A percentile compares a stretch with the other conserved stretches of the same genome.
These are phyloP conservation scores for Gloeostereum incarnatum DNA, from an alignment of 768 basidiomycete genomes.

Conservation along the genomic window DNA sequence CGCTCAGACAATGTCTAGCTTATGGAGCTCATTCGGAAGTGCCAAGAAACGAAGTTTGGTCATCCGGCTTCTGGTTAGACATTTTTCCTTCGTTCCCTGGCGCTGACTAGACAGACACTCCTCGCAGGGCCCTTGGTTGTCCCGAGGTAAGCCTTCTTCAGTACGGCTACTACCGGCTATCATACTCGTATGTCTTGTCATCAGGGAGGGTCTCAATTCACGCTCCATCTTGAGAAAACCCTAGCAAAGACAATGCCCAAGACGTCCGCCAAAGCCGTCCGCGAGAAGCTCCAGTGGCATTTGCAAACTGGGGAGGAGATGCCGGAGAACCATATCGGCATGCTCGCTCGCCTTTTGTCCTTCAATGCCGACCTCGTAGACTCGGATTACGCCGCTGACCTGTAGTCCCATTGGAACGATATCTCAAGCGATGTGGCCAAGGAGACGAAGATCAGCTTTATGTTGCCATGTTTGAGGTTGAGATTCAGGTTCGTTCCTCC, in stretches of 20 bases:
- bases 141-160: not conserved
- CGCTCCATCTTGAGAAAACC: slow-evolving; percentile 9
- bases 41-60: no score
- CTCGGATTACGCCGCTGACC: not conserved
- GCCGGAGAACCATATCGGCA: slow-evolving; percentile 10
- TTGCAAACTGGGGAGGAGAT: slow-evolving; percentile 8
- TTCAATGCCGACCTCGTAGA: not conserved
- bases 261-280: slow-evolving; percentile 6
- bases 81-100: no score
- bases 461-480: slow-evolving; percentile 12
- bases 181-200: not conserved
- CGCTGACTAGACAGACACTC: no score
- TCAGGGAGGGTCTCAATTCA: slow-evolving; percentile 13
- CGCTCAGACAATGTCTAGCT: no score
- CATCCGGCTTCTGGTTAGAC: no score
- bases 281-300: slow-evolving; percentile 9
- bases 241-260: slow-evolving; percentile 9
- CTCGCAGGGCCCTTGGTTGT: no score
- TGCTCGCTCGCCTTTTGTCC: slow-evolving; percentile 12
- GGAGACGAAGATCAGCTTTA: slow-evolving; percentile 3
- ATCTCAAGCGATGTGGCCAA: not conserved
- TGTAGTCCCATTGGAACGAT: not conserved
- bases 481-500: slow-evolving; percentile 8
- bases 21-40: no score
- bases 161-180: not conserved